Conservation (phyloP, 306 rosid genomes). For the Trichosanthes truncata region DNA sequence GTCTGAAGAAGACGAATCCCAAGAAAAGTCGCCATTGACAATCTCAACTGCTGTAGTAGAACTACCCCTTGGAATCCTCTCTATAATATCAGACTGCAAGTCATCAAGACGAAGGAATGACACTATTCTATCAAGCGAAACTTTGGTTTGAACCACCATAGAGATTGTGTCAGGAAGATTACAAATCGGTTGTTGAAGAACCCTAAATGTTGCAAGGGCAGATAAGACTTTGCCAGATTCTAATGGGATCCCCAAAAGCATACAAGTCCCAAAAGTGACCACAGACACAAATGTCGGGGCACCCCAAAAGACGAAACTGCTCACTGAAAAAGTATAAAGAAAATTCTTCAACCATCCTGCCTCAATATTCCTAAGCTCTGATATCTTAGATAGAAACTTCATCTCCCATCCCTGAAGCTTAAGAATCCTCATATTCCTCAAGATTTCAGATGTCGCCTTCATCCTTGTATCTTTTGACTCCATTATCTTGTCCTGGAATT, state of each 20-base stretch:
- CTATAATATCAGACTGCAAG: constrained; percentile 42
- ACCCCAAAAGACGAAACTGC: constrained; percentile 45
- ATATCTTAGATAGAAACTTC: constrained; percentile 66
- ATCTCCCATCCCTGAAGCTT: constrained; percentile 93
- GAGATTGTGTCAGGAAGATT: constrained; percentile 58
- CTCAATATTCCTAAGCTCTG: constrained; percentile 46
- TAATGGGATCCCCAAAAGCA: constrained; percentile 66
- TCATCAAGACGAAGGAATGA: constrained; percentile 64
- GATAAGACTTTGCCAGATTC: constrained; percentile 85
- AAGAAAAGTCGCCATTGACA: constrained; percentile 61
- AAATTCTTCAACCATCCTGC: constrained; percentile 52
- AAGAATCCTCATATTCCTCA: constrained; percentile 76
- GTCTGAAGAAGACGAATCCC: constrained; percentile 46
- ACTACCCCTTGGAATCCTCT: constrained; percentile 55
- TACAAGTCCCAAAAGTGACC: constrained; percentile 66
- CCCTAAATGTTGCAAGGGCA: constrained; percentile 70
- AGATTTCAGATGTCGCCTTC: constrained; percentile 69
- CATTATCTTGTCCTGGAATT: constrained; percentile 69
- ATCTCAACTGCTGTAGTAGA: constrained; percentile 51
- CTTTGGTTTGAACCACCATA: constrained; percentile 65
- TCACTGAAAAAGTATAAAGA: constrained; percentile 28
- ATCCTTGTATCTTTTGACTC: constrained; percentile 71
- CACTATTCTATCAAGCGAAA: constrained; percentile 70
- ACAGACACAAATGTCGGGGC: constrained; percentile 72
- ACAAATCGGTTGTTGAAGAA: constrained; percentile 73